Conservation (phyloP, 208 protist genomes). For the Trichomonas gallinae region DNA sequence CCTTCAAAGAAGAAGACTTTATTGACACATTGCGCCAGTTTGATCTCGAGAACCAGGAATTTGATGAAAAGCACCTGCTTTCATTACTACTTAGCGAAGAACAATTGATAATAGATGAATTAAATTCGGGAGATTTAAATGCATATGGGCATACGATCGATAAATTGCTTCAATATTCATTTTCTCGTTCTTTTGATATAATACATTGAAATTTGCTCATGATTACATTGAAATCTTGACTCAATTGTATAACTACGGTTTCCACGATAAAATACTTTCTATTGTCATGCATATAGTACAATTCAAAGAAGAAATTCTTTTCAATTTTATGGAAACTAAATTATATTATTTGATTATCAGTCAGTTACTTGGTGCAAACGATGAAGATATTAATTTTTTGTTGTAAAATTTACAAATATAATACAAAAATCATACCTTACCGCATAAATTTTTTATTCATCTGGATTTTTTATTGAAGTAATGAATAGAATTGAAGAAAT, state of each 20-base stretch:
- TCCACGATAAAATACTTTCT: neutral
- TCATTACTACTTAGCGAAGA: neutral
- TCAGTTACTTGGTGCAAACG: neutral
- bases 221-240: neutral
- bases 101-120: neutral
- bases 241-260: neutral
- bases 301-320: neutral
- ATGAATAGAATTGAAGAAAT: neutral
- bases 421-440: neutral
- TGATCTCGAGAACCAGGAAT: neutral
- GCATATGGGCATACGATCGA: neutral
- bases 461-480: neutral
- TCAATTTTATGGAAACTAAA: neutral
- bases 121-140: neutral
- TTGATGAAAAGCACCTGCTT: neutral
- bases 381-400: neutral
- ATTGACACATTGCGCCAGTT: neutral
- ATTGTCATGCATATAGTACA: neutral
- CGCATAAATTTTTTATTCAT: neutral
- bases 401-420: neutral
- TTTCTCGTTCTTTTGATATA: neutral
- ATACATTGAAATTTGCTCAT: neutral
- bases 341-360: neutral
- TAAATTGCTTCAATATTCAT: neutral
- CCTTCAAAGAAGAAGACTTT: neutral